Evolutionary conservation across 306 rosid genomes (phyloP).

Genomic region (Abrus pulchellus): DNA sequence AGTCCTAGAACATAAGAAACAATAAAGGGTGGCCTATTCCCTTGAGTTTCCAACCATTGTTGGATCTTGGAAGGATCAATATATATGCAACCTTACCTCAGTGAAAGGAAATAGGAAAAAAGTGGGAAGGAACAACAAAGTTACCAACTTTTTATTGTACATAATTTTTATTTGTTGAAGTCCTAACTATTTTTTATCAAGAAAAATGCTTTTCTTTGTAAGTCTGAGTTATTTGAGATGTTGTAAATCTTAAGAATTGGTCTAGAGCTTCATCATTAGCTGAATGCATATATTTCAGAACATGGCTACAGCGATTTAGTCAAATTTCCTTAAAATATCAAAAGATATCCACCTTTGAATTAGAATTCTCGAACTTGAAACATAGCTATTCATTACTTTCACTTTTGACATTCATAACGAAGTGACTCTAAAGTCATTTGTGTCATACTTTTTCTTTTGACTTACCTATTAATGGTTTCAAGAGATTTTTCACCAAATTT

Average conservation of each 20-base stretch:
- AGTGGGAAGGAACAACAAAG: slow-evolving; percentile 20
- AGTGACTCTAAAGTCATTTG: slow-evolving; percentile 4
- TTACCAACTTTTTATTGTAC: background rate
- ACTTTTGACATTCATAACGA: slow-evolving; percentile 1
- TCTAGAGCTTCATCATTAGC: slow-evolving; percentile 5
- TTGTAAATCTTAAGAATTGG: background rate
- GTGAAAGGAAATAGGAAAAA: background rate
- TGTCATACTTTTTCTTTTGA: background rate
- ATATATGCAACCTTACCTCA: background rate
- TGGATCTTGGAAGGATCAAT: background rate
- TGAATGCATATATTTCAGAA: background rate
- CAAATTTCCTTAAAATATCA: background rate
- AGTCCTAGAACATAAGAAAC: slow-evolving; percentile 6
- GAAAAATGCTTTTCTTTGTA: background rate
- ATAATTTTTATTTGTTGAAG: background rate
- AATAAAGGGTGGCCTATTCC: background rate
- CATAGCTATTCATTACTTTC: slow-evolving; percentile 7
- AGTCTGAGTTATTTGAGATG: background rate
- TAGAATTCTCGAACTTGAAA: slow-evolving; percentile 22
- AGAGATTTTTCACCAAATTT: slow-evolving; percentile 17
- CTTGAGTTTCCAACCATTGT: background rate
- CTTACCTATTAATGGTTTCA: background rate
- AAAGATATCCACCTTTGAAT: background rate
- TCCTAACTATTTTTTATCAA: background rate
- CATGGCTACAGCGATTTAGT: background rate